Evolutionary conservation across 2,329 filamentous ascomycete species (phyloP).

Genomic region (Ceratocystiopsis minuta): DNA sequence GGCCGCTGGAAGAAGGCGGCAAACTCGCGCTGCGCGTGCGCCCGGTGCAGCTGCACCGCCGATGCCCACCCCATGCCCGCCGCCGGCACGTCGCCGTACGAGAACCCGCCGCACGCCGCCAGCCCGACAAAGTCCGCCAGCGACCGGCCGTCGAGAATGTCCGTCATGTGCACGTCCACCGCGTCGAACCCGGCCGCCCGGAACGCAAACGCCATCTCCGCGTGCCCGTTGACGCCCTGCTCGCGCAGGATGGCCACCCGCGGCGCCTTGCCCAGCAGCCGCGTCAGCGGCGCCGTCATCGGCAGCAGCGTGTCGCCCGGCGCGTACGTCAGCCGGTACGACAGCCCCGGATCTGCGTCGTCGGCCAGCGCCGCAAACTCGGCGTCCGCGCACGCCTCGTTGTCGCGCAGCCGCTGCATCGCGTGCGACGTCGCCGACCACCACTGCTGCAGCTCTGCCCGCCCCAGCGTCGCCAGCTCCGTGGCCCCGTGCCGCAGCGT

Average conservation of each 20-base stretch:
- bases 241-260: constrained; percentile 86
- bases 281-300: constrained; percentile 41
- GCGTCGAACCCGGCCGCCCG: constrained; percentile 77
- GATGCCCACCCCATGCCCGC: constrained; percentile 96
- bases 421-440: constrained; percentile 81
- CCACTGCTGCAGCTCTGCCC: constrained; percentile 62
- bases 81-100: constrained; percentile 61
- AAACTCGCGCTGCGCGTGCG: constrained; percentile 59
- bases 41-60: constrained; percentile 64
- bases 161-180: constrained; percentile 93
- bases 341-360: constrained; percentile 61
- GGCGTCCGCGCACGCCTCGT: constrained; percentile 66
- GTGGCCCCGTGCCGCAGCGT: constrained; percentile 54
- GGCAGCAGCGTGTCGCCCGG: constrained; percentile 62
- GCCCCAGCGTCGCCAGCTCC: constrained; percentile 49
- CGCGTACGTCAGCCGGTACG: constrained; percentile 66
- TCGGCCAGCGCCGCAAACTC: constrained; percentile 65
- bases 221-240: constrained; percentile 85
- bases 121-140: constrained; percentile 72
- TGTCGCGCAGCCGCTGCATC: constrained; percentile 83
- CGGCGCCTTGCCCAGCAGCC: constrained; percentile 38
- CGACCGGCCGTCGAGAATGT: constrained; percentile 64
- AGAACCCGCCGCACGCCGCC: constrained; percentile 93
- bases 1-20: constrained; percentile 67
- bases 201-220: constrained; percentile 98